phyloP scores from a whole-genome alignment of 2,329 filamentous ascomycete genomes.

The Blastomyces parvus region DNA sequence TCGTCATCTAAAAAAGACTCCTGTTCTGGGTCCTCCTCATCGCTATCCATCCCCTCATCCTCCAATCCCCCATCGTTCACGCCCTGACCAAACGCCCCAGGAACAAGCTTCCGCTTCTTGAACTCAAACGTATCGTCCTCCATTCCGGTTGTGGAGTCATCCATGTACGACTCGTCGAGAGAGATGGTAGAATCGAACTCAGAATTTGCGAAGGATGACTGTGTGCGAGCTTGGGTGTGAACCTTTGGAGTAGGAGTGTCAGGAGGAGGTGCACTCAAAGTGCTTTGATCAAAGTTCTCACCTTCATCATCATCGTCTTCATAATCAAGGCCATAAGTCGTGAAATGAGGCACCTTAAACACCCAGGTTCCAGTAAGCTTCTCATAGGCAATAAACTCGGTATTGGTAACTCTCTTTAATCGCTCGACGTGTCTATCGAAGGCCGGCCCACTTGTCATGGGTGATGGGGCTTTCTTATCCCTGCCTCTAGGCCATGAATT shows the following conservation, averaged over 20 bases:
- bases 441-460: conserved; percentile 53
- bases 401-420: conserved; percentile 68
- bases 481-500: conserved; percentile 81
- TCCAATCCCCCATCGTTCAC: conserved; percentile 42
- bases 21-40: conserved; percentile 35
- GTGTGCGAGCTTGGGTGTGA: conserved; percentile 23
- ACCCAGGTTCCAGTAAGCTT: conserved; percentile 73
- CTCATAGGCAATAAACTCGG: conserved; percentile 73
- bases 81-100: conserved; percentile 64
- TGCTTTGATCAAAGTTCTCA: conserved; percentile 42
- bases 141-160: conserved; percentile 29
- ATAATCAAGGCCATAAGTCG: conserved; percentile 82
- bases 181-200: conserved; percentile 33
- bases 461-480: conserved; percentile 46
- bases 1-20: conserved; percentile 88
- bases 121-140: conserved; percentile 53
- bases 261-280: conserved; percentile 40
- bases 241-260: conserved; percentile 41
- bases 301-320: conserved; percentile 55
- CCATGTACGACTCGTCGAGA: conserved; percentile 33
- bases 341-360: conserved; percentile 93
- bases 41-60: conserved; percentile 36
- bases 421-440: conserved; percentile 75
- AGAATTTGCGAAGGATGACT: conserved; percentile 23
- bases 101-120: conserved; percentile 48